These are phyloP conservation scores for Calonectria pauciramosa DNA, from an alignment of 2,329 filamentous ascomycete species.

Conservation along the genomic window DNA sequence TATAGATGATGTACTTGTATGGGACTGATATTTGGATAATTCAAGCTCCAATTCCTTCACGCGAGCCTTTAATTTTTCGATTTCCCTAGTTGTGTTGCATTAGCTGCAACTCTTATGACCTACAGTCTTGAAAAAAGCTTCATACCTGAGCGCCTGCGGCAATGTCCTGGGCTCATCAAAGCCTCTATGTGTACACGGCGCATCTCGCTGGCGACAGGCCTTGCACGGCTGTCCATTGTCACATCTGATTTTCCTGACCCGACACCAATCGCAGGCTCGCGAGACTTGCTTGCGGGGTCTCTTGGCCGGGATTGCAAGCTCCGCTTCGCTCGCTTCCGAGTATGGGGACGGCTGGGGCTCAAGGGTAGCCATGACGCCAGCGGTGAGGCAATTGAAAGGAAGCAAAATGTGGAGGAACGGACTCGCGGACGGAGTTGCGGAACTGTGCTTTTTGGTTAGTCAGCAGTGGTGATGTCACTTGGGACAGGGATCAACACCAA, in stretches of 20 bases:
- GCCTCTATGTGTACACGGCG: conserved; percentile 49
- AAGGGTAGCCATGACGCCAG: neutral
- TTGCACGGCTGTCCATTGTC: conserved; percentile 53
- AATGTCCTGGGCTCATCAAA: conserved; percentile 48
- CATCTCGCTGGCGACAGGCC: conserved; percentile 50
- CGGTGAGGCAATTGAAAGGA: neutral
- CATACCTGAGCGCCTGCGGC: conserved; percentile 35
- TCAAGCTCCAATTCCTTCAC: conserved; percentile 49
- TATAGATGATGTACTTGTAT: neutral
- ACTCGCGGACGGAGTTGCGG: conserved; percentile 6
- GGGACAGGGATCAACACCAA: neutral
- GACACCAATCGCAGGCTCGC: conserved; percentile 55
- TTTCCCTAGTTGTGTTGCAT: conserved; percentile 42
- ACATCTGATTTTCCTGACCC: conserved; percentile 54
- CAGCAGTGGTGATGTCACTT: neutral
- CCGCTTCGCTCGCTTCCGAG: neutral
- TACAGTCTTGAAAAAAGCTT: too few species aligned
- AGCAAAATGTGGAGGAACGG: neutral
- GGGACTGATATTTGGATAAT: conserved; percentile 22
- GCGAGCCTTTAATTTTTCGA: conserved; percentile 51
- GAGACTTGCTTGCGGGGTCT: conserved; percentile 40
- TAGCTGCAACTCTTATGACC: neutral
- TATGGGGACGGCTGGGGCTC: neutral
- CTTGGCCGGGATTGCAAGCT: neutral
- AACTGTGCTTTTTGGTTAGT: neutral